Percentiles rank a stretch among this genome's conserved stretches.
phyloP scores from a whole-genome alignment of 305 asterid genomes.

The Lippia alba region DNA sequence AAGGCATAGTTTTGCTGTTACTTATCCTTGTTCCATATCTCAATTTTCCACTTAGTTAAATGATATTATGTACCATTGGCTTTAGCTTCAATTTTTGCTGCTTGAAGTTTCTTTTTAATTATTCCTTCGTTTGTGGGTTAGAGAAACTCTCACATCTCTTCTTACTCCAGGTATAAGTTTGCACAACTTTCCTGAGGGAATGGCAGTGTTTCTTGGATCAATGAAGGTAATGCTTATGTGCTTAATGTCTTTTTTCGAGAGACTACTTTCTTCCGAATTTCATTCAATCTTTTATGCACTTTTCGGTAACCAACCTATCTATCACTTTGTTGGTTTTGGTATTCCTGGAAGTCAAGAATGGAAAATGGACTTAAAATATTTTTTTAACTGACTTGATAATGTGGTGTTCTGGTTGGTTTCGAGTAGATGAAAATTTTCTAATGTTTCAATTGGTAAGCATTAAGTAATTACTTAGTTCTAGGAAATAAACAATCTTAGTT shows the following conservation, averaged over 20 bases:
- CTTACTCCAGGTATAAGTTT: conserved; percentile 75
- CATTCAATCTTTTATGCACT: not conserved
- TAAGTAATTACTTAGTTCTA: not conserved
- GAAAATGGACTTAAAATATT: not conserved
- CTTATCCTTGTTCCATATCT: too few relatives aligned
- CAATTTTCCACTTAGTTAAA: too few relatives aligned
- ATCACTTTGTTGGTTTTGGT: not conserved
- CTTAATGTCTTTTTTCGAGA: conserved; percentile 7
- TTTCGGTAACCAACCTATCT: not conserved
- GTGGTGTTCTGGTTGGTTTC: conserved; percentile 7
- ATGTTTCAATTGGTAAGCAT: not conserved
- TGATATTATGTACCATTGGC: too few relatives aligned
- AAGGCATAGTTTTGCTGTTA: too few relatives aligned
- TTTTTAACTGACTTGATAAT: conserved; percentile 5
- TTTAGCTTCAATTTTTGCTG: not conserved
- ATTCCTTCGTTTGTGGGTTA: not conserved
- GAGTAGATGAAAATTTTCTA: not conserved
- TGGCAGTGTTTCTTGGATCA: conserved; percentile 97
- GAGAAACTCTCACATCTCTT: conserved; percentile 21
- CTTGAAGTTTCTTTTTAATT: conserved; percentile 17
- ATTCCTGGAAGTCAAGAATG: not conserved
- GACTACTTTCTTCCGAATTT: conserved; percentile 4
- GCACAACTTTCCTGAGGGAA: conserved; percentile 98
- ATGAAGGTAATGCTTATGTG: conserved; percentile 57
- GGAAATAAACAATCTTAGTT: not conserved